Evolutionary conservation across 106 monocot genomes (phyloP).

Genomic region (Cymbidium sinense): DNA sequence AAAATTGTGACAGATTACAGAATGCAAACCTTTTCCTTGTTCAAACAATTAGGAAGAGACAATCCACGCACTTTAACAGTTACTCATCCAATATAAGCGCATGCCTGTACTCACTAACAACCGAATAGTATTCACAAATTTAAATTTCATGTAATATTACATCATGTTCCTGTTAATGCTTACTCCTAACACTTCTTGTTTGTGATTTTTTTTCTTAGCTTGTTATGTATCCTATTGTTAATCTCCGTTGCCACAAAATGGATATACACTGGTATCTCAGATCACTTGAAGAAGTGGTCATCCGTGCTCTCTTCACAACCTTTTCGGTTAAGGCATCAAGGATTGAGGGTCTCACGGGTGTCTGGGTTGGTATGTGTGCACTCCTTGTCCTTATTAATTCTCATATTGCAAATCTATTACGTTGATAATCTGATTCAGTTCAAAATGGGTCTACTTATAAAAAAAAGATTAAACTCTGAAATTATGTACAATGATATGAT

Average conservation of each 20-base stretch:
- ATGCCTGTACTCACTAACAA: too few relatives aligned
- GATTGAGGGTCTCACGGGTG: conserved; percentile 46
- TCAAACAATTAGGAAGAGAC: neutral
- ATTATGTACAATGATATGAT: neutral
- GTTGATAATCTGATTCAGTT: too few relatives aligned
- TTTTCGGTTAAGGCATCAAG: conserved; percentile 43
- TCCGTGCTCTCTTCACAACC: conserved; percentile 39
- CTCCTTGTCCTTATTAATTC: neutral
- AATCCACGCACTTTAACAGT: neutral
- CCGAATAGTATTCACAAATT: too few relatives aligned
- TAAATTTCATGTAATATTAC: neutral
- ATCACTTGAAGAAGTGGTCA: conserved; percentile 86
- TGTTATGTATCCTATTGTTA: conserved; percentile 92
- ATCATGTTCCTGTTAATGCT: neutral
- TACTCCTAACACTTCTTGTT: neutral
- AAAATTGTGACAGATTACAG: neutral
- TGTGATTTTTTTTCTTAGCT: conserved; percentile 38
- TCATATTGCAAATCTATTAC: too few relatives aligned
- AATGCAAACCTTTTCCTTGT: neutral
- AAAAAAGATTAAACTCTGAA: too few relatives aligned
- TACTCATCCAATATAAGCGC: too few relatives aligned
- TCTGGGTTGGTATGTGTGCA: conserved; percentile 54
- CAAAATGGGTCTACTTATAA: too few relatives aligned
- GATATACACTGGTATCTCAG: conserved; percentile 95
- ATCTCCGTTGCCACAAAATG: conserved; percentile 69